phyloP scores from a whole-genome alignment of 2,329 filamentous ascomycete genomes.

The Nemania sp. region DNA sequence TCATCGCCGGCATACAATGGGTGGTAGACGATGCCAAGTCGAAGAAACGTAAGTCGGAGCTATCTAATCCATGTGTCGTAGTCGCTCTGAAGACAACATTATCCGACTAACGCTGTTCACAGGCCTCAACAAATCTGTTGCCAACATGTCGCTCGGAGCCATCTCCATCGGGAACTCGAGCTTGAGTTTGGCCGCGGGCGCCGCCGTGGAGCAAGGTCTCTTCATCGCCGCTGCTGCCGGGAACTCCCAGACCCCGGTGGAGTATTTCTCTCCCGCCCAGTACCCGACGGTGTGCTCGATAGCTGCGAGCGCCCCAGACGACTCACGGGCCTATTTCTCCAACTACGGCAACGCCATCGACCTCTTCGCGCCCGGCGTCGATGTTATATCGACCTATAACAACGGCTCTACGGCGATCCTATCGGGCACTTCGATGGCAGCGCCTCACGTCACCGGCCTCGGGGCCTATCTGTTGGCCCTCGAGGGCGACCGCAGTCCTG shows the following conservation, averaged over 20 bases:
- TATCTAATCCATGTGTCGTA: background rate
- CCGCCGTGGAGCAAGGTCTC: constrained; percentile 46
- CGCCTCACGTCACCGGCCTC: constrained; percentile 49
- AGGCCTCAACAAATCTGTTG: constrained; percentile 44
- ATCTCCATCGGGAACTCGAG: constrained; percentile 37
- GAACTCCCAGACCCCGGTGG: constrained; percentile 42
- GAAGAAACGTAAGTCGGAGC: constrained; percentile 35
- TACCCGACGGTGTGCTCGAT: constrained; percentile 42
- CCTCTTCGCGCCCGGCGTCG: constrained; percentile 49
- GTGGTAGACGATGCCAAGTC: constrained; percentile 43
- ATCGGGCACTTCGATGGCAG: constrained; percentile 52
- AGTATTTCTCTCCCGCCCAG: constrained; percentile 37
- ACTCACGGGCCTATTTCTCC: constrained; percentile 38
- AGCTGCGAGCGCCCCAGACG: constrained; percentile 36
- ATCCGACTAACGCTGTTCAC: constrained; percentile 5
- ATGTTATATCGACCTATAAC: constrained; percentile 46
- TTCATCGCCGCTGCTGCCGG: constrained; percentile 53
- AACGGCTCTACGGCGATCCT: constrained; percentile 45
- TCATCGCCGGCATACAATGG: constrained; percentile 50
- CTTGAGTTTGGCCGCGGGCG: constrained; percentile 49
- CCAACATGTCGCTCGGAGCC: constrained; percentile 52
- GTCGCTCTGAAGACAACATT: background rate
- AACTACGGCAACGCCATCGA: constrained; percentile 45
- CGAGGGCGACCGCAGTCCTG: constrained; percentile 44
- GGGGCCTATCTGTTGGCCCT: constrained; percentile 53